These are phyloP conservation scores for Naumovozyma dairenensis DNA, from an alignment of 805 yeast genomes.

Conservation along the genomic window DNA sequence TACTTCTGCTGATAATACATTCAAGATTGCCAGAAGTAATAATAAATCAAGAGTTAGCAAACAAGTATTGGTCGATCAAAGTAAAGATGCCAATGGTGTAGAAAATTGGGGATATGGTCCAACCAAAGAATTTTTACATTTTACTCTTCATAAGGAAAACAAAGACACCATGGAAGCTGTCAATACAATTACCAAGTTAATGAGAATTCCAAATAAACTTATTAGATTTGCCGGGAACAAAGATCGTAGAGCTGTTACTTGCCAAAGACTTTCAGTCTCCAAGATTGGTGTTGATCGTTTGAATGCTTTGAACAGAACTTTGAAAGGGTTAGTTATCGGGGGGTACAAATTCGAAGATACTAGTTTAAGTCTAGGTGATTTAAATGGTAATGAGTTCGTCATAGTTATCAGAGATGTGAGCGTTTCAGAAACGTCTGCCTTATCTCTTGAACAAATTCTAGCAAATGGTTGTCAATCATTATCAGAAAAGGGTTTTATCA, in stretches of 20 bases:
- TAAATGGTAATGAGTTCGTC: slow-evolving; percentile 79
- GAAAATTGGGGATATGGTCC: slow-evolving; percentile 70
- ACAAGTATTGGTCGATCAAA: slow-evolving; percentile 29
- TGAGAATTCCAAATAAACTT: slow-evolving; percentile 61
- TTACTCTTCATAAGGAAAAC: slow-evolving; percentile 83
- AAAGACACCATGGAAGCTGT: slow-evolving; percentile 97
- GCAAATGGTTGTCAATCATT: slow-evolving; percentile 47
- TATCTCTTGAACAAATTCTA: slow-evolving; percentile 38
- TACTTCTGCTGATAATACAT: slow-evolving; percentile 59
- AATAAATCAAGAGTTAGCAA: slow-evolving; percentile 33
- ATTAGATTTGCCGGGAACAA: slow-evolving; percentile 90
- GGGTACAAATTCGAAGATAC: slow-evolving; percentile 58
- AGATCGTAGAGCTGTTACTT: slow-evolving; percentile 92
- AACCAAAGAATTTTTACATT: slow-evolving; percentile 56
- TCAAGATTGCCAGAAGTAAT: slow-evolving; percentile 50
- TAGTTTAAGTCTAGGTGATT: slow-evolving; percentile 67
- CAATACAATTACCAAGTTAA: slow-evolving; percentile 55
- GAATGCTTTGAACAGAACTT: slow-evolving; percentile 60
- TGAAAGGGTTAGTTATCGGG: slow-evolving; percentile 74
- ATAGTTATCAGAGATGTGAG: slow-evolving; percentile 74
- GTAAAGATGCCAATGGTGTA: slow-evolving; percentile 38
- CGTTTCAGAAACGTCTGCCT: slow-evolving; percentile 24
- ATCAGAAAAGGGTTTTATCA: slow-evolving; percentile 67
- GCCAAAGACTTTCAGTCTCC: slow-evolving; percentile 65
- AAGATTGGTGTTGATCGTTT: slow-evolving; percentile 67